Conservation (phyloP, 2,329 filamentous ascomycete species). For the Coniochaeta hoffmannii region DNA sequence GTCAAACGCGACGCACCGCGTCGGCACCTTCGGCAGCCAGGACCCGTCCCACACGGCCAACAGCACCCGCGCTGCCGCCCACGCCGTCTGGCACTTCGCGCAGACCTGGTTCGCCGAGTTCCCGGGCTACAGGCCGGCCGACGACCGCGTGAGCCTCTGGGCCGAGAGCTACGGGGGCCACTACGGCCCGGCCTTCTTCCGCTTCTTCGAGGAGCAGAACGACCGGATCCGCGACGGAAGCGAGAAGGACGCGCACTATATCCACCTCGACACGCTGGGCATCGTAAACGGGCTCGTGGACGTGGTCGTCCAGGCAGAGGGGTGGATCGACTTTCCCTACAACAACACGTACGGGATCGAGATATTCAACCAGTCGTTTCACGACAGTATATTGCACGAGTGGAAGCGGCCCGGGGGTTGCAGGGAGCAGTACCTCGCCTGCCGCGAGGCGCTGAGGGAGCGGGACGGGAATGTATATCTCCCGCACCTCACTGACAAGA, state of each 20-base stretch:
- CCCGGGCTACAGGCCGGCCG: conserved; percentile 41
- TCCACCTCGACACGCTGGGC: conserved; percentile 39
- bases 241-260: conserved; percentile 8
- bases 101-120: conserved; percentile 49
- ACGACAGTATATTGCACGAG: conserved; percentile 33
- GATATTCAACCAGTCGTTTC: conserved; percentile 38
- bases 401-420: conserved; percentile 41
- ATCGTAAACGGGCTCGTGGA: conserved; percentile 52
- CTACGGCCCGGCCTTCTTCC: conserved; percentile 31
- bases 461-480: background rate
- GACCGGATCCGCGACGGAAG: conserved; percentile 22
- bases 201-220: conserved; percentile 35
- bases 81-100: conserved; percentile 54
- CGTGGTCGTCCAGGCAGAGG: conserved; percentile 35
- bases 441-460: conserved; percentile 27
- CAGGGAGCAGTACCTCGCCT: conserved; percentile 43
- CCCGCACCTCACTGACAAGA: background rate
- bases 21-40: conserved; percentile 48
- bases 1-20: conserved; percentile 27
- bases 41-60: conserved; percentile 36
- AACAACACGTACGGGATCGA: conserved; percentile 49
- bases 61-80: conserved; percentile 41
- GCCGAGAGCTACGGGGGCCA: conserved; percentile 21
- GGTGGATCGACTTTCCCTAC: conserved; percentile 42
- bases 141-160: conserved; percentile 15